Evolutionary conservation across 106 monocot species (phyloP), one percentile per base, ranked within the genome.

Genomic region (Phalaenopsis aphrodite): DNA sequence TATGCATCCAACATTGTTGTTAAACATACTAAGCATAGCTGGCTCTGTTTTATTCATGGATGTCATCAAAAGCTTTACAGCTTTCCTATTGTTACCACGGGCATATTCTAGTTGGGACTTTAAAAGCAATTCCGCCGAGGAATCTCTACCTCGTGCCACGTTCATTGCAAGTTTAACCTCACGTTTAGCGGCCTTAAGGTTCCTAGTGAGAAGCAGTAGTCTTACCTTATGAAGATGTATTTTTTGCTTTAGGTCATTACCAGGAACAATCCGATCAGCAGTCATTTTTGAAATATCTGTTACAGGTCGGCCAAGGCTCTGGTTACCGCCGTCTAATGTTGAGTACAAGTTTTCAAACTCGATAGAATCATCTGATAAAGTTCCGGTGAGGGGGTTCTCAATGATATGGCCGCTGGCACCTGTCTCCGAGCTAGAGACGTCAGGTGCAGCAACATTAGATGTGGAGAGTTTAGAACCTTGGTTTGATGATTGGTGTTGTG

Each of bases 41-140:
- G 88, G 83, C 38, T 95, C 95, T 41, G 82, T 86, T 74, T 83
- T 85, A 42, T 81, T 92, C 78, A 83, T 89, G 57, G 85, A 88
- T 77, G 87, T 78, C 74, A 79, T 84, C 72, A 98, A 78, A 17
- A 94, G 90, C 82, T 92, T 94, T 52, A 87, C 79, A 56, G 98
- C 87, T 82, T 98, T 98, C 3, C 84, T 83, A 79, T 89, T 58
- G 81, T 94, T 98, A 5, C 92, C 92, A 85, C 92, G 86, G 18
- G 90, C 83, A 88, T 91, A 98, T 75, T 98, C 98, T 65, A 98
- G 78, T 75, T 98, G 92, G 78, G 94, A 85, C 67, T 98, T 98
- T 80, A 98, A 78, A 5, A 94, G 85, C 37, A 94, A 85, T 49
- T 92, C 90, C 16, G 75, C 68, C 0, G 98, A 94, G 14, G 86